Percentiles rank a stretch among this genome's conserved stretches.
phyloP scores from a whole-genome alignment of 352 stramenopile genomes.

The Elongisporangium undulatum region DNA sequence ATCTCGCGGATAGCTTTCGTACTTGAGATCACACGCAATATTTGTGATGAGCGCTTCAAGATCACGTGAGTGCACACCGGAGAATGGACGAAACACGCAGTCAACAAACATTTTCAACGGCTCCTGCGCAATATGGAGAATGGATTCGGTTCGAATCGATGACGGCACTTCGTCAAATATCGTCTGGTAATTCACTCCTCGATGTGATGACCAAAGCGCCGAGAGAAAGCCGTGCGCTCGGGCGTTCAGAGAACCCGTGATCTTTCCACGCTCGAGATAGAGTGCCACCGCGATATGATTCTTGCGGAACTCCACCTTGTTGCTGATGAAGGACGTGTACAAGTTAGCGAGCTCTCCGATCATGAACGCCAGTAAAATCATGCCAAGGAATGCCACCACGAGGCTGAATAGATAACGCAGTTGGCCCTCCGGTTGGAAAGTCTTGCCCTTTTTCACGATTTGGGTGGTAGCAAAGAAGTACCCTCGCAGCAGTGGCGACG shows the following conservation, averaged over 20 bases:
- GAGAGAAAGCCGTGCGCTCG: conserved; percentile 44
- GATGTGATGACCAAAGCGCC: conserved; percentile 53
- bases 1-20: conserved; percentile 61
- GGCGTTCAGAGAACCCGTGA: conserved; percentile 28
- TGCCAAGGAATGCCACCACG: conserved; percentile 28
- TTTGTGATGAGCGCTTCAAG: conserved; percentile 25
- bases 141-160: conserved; percentile 44
- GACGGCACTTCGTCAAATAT: conserved; percentile 52
- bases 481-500: conserved; percentile 10
- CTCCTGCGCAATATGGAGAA: conserved; percentile 36
- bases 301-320: conserved; percentile 62
- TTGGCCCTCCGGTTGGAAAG: conserved; percentile 20
- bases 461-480: conserved; percentile 41
- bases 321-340: conserved; percentile 51
- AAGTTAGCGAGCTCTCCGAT: conserved; percentile 46
- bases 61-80: conserved; percentile 15
- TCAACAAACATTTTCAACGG: conserved; percentile 31
- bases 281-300: conserved; percentile 47
- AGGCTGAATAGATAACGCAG: conserved; percentile 35
- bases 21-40: conserved; percentile 46
- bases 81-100: conserved; percentile 41
- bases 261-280: conserved; percentile 42
- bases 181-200: conserved; percentile 47
- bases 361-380: conserved; percentile 46
- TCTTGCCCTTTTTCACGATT: conserved; percentile 43